Percentiles rank a stretch among this genome's conserved stretches.
phyloP scores from a whole-genome alignment of 805 yeast species.

The Yarrowia keelungensis region DNA sequence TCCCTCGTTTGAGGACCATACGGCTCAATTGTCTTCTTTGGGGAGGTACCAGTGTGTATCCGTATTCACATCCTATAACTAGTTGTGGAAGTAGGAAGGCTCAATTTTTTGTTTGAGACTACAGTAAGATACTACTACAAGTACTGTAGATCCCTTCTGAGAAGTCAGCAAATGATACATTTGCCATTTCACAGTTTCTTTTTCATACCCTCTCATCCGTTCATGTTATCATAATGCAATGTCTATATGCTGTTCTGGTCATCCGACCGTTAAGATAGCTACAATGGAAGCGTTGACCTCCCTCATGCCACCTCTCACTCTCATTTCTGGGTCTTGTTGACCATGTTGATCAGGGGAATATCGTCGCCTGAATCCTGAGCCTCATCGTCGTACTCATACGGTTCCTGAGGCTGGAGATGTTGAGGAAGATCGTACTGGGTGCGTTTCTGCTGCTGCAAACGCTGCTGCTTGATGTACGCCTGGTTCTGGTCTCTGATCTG shows the following conservation, averaged over 20 bases:
- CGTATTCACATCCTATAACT: background rate
- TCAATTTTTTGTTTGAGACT: too few relatives aligned
- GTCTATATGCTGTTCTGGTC: slow-evolving; percentile 19
- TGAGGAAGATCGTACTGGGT: slow-evolving; percentile 23
- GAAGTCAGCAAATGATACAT: too few relatives aligned
- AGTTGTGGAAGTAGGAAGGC: too few relatives aligned
- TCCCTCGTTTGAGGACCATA: too few relatives aligned
- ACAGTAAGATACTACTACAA: too few relatives aligned
- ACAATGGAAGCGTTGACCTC: too few relatives aligned
- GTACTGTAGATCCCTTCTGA: too few relatives aligned
- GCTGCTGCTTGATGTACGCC: slow-evolving; percentile 38
- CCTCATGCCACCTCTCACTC: background rate
- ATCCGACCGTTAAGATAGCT: too few relatives aligned
- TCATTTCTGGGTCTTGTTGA: background rate
- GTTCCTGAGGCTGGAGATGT: slow-evolving; percentile 17
- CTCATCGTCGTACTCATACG: slow-evolving; percentile 15
- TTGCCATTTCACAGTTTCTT: too few relatives aligned
- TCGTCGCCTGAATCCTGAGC: slow-evolving; percentile 25
- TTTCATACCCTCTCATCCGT: too few relatives aligned
- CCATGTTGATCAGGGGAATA: slow-evolving; percentile 32
- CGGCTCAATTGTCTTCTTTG: too few relatives aligned
- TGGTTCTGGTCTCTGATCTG: slow-evolving; percentile 35
- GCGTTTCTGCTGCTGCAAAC: slow-evolving; percentile 27
- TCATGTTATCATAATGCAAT: slow-evolving; percentile 1
- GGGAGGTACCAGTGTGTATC: background rate